phyloP scores from a whole-genome alignment of 805 yeast genomes.

The Lachancea thermotolerans region DNA sequence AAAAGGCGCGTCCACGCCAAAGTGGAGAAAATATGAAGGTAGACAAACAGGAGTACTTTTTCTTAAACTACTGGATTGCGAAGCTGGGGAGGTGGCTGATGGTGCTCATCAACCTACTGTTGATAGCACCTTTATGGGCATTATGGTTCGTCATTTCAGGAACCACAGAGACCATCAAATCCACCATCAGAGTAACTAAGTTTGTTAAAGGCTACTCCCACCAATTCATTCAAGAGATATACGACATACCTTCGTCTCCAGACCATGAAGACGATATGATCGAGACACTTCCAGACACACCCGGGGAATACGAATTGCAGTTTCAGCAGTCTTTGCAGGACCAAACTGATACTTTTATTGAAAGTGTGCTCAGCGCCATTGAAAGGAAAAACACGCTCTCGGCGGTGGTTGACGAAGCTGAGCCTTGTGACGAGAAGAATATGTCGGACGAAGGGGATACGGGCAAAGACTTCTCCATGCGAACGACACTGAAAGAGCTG shows the following conservation, averaged over 20 bases:
- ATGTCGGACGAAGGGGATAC: background rate
- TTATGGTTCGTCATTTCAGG: conserved; percentile 45
- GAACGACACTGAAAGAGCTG: conserved; percentile 15
- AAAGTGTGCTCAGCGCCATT: conserved; percentile 55
- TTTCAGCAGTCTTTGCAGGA: conserved; percentile 45
- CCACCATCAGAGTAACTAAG: conserved; percentile 34
- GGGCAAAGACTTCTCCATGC: conserved; percentile 4
- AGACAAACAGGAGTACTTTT: conserved; percentile 13
- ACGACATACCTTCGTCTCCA: conserved; percentile 13
- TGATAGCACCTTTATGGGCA: conserved; percentile 60
- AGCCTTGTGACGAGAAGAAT: conserved; percentile 5
- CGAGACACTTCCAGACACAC: conserved; percentile 7
- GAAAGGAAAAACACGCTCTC: conserved; percentile 22
- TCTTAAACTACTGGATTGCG: conserved; percentile 29
- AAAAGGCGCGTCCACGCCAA: background rate
- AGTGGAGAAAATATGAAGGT: background rate
- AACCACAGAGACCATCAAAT: conserved; percentile 35
- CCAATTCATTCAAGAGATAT: conserved; percentile 21
- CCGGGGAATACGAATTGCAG: conserved; percentile 22
- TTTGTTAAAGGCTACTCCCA: conserved; percentile 25
- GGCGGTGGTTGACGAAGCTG: conserved; percentile 16
- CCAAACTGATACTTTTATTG: conserved; percentile 58
- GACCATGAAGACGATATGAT: conserved; percentile 8
- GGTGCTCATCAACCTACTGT: conserved; percentile 38
- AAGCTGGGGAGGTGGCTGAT: conserved; percentile 43